Evolutionary conservation across 2,329 filamentous ascomycete genomes (phyloP).

Genomic region (Neofusicoccum sp.): DNA sequence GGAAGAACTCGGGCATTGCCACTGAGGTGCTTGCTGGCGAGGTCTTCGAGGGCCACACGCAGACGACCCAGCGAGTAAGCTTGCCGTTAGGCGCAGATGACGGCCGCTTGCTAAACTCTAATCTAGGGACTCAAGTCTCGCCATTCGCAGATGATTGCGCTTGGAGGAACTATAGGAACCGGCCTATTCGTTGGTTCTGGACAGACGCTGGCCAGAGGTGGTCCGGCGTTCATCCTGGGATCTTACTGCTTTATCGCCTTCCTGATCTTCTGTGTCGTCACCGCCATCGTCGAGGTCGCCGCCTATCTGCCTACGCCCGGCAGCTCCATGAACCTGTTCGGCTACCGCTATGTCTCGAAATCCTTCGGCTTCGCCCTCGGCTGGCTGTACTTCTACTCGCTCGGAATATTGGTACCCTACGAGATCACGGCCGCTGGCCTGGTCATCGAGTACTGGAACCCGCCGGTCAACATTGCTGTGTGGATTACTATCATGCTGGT

Average conservation of each 20-base stretch:
- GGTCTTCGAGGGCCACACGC: conserved; percentile 9
- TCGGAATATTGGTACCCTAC: conserved; percentile 38
- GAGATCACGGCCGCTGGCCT: conserved; percentile 38
- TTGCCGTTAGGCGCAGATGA: not conserved
- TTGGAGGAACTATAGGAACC: conserved; percentile 25
- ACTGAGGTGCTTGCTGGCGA: conserved; percentile 11
- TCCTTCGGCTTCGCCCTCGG: conserved; percentile 48
- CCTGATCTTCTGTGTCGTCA: conserved; percentile 49
- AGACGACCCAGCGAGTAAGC: conserved; percentile 14
- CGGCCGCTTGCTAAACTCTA: not conserved
- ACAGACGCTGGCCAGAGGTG: conserved; percentile 35
- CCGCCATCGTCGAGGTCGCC: conserved; percentile 53
- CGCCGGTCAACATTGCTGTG: conserved; percentile 40
- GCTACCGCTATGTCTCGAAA: conserved; percentile 45
- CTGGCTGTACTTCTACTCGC: conserved; percentile 38
- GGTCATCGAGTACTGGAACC: conserved; percentile 41
- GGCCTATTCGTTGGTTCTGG: conserved; percentile 44
- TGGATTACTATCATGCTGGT: conserved; percentile 40
- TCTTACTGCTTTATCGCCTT: conserved; percentile 47
- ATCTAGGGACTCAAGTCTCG: conserved; percentile 21
- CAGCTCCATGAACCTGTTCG: conserved; percentile 51
- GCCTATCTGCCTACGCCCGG: conserved; percentile 60
- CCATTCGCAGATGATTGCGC: conserved; percentile 27
- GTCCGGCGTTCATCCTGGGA: conserved; percentile 46
- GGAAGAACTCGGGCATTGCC: not conserved